These are phyloP conservation scores for Bipolaris sorokiniana DNA, from an alignment of 2,329 filamentous ascomycete genomes.

Conservation along the genomic window DNA sequence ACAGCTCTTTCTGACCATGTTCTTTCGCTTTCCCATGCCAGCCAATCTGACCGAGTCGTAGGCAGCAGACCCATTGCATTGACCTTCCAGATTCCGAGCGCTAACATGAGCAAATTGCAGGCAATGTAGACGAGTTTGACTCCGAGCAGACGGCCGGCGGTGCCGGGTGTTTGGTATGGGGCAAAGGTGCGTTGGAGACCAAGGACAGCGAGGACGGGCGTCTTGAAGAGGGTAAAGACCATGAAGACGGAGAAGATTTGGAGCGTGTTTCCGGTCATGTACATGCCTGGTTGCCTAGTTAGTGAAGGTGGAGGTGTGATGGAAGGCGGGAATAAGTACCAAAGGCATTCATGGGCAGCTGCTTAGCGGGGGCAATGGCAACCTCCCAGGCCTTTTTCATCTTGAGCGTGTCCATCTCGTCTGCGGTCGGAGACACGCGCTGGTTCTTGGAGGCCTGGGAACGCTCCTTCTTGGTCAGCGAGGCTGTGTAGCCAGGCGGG, in stretches of 20 bases:
- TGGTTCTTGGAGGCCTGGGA: slow-evolving; percentile 48
- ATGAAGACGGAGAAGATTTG: slow-evolving; percentile 99
- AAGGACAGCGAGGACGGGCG: slow-evolving; percentile 83
- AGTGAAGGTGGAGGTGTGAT: neutral
- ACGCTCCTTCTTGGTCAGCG: slow-evolving; percentile 49
- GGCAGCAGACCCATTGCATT: slow-evolving; percentile 95
- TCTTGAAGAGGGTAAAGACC: slow-evolving; percentile 99
- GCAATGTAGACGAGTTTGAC: slow-evolving; percentile 88
- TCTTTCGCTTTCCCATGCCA: slow-evolving; percentile 88
- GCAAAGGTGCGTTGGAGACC: slow-evolving; percentile 87
- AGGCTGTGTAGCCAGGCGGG: slow-evolving; percentile 79
- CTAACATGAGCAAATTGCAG: slow-evolving; percentile 84
- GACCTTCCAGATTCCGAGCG: slow-evolving; percentile 91
- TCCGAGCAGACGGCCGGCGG: slow-evolving; percentile 72
- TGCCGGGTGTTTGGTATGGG: slow-evolving; percentile 84
- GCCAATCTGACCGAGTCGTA: slow-evolving; percentile 96
- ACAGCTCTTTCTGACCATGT: slow-evolving; percentile 47
- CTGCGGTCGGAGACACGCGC: slow-evolving; percentile 73
- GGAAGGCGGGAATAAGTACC: slow-evolving; percentile 57
- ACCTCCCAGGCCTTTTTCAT: slow-evolving; percentile 99
- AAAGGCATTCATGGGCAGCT: slow-evolving; percentile 95
- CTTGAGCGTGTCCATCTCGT: slow-evolving; percentile 94
- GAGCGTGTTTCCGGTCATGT: slow-evolving; percentile 98
- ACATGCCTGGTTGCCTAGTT: slow-evolving; percentile 68
- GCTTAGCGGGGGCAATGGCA: slow-evolving; percentile 89